A percentile compares a stretch with the other conserved stretches of the same genome.
These are phyloP conservation scores for Macrolepiota albuminosa DNA, from an alignment of 768 basidiomycete species.

Conservation along the genomic window DNA sequence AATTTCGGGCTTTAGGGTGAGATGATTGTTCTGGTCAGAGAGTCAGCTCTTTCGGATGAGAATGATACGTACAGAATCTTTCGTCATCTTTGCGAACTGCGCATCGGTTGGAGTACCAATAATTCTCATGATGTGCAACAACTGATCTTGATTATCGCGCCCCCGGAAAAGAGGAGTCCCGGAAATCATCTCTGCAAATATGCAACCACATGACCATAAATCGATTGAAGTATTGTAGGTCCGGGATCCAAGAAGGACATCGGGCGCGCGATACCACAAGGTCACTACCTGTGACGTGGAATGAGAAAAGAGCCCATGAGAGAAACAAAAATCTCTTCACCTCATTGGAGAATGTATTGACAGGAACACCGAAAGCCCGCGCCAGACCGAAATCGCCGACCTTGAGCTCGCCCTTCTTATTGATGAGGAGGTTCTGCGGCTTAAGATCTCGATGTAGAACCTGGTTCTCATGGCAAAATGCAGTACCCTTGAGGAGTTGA, in stretches of 20 bases:
- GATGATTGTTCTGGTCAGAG: slow-evolving; percentile 2
- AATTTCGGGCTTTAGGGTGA: slow-evolving; percentile 66
- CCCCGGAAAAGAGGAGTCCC: slow-evolving; percentile 96
- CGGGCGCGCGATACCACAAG: slow-evolving; percentile 97
- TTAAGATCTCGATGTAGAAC: slow-evolving; percentile 97
- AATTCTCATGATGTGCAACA: slow-evolving; percentile 97
- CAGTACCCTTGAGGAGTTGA: slow-evolving; percentile 94
- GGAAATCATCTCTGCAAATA: slow-evolving; percentile 99
- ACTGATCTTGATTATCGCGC: slow-evolving; percentile 94
- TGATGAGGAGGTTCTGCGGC: slow-evolving; percentile 97
- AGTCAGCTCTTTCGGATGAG: not conserved
- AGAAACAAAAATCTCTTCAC: slow-evolving; percentile 25
- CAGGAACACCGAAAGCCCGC: slow-evolving; percentile 95
- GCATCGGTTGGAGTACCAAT: slow-evolving; percentile 92
- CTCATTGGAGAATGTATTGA: slow-evolving; percentile 99
- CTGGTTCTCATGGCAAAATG: slow-evolving; percentile 98
- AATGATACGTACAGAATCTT: slow-evolving; percentile 69
- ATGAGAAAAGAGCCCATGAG: not conserved
- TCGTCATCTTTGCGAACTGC: slow-evolving; percentile 81
- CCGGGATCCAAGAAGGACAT: slow-evolving; percentile 93
- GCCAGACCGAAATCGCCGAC: slow-evolving; percentile 97
- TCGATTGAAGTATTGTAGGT: slow-evolving; percentile 99
- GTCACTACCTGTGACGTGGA: slow-evolving; percentile 74
- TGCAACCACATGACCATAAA: slow-evolving; percentile 98
- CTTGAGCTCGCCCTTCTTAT: slow-evolving; percentile 94